Conservation (phyloP, 345 rosid genomes). For the Turritis glabra region DNA sequence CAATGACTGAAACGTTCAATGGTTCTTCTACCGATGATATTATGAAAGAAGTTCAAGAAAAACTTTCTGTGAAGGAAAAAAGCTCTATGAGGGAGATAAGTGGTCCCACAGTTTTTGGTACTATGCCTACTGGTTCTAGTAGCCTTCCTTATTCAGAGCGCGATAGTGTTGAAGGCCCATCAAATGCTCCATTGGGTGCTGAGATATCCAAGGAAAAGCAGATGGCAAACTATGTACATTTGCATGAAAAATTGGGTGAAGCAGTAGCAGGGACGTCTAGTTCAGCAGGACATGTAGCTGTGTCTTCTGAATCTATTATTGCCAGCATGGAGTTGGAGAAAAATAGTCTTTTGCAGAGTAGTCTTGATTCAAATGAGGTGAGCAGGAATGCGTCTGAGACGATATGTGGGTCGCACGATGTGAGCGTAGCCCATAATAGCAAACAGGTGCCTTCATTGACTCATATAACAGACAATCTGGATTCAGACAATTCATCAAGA, state of each 20-base stretch:
- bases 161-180: slow-evolving; percentile 43
- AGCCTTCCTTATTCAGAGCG: slow-evolving; percentile 38
- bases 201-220: slow-evolving; percentile 41
- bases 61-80: slow-evolving; percentile 43
- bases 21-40: slow-evolving; percentile 30
- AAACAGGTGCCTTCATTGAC: slow-evolving; percentile 17
- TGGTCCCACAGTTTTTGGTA: slow-evolving; percentile 34
- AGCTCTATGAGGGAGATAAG: slow-evolving; percentile 13
- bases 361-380: slow-evolving; percentile 45
- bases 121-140: slow-evolving; percentile 37
- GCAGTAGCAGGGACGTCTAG: slow-evolving; percentile 46
- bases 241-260: slow-evolving; percentile 30
- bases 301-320: slow-evolving; percentile 44
- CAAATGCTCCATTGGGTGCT: slow-evolving; percentile 39
- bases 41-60: slow-evolving; percentile 50
- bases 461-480: slow-evolving; percentile 41
- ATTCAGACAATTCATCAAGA: slow-evolving; percentile 43
- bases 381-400: slow-evolving; percentile 41
- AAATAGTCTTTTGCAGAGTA: slow-evolving; percentile 38
- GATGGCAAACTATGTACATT: slow-evolving; percentile 27
- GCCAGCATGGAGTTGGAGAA: slow-evolving; percentile 35
- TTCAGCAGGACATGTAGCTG: slow-evolving; percentile 45
- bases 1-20: slow-evolving; percentile 42
- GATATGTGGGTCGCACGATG: slow-evolving; percentile 31
- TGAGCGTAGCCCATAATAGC: slow-evolving; percentile 33